Conservation (phyloP, 106 monocot genomes). For the Iris macrosiphon region DNA sequence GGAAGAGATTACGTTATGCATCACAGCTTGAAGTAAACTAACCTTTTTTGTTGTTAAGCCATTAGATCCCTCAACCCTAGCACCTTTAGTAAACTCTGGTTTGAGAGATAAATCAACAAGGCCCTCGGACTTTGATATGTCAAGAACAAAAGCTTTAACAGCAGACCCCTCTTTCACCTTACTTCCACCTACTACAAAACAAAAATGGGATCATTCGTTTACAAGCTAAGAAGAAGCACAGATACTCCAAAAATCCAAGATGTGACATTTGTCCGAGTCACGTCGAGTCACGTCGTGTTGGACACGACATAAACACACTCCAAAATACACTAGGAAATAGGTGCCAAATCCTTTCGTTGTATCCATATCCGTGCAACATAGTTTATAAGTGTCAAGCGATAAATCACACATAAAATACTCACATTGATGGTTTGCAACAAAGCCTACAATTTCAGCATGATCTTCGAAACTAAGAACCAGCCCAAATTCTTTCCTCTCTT, state of each 20-base stretch:
- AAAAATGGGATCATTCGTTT: not conserved
- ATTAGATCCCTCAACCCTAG: conserved; percentile 20
- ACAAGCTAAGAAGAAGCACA: not conserved
- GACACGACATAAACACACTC: too few relatives aligned
- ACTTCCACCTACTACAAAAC: conserved; percentile 57
- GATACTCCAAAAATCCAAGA: too few relatives aligned
- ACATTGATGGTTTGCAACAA: conserved; percentile 82
- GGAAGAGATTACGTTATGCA: not conserved
- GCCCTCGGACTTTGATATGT: conserved; percentile 47
- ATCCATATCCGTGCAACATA: too few relatives aligned
- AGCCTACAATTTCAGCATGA: conserved; percentile 69
- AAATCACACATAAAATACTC: conserved; percentile 10
- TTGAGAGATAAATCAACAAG: conserved; percentile 87
- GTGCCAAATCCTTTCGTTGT: too few relatives aligned
- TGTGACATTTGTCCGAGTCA: too few relatives aligned
- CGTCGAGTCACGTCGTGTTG: too few relatives aligned
- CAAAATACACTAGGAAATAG: too few relatives aligned
- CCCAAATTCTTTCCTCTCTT: conserved; percentile 82
- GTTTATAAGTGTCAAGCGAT: too few relatives aligned
- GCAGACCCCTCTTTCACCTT: conserved; percentile 40
- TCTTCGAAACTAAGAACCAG: conserved; percentile 65
- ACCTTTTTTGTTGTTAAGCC: conserved; percentile 25
- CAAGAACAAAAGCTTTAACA: conserved; percentile 71
- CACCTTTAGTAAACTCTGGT: conserved; percentile 40
- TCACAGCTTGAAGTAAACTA: not conserved